Base-by-base conservation (phyloP, 2,329 filamentous ascomycete species). In the Tolypocladium pustulatum region DNA sequence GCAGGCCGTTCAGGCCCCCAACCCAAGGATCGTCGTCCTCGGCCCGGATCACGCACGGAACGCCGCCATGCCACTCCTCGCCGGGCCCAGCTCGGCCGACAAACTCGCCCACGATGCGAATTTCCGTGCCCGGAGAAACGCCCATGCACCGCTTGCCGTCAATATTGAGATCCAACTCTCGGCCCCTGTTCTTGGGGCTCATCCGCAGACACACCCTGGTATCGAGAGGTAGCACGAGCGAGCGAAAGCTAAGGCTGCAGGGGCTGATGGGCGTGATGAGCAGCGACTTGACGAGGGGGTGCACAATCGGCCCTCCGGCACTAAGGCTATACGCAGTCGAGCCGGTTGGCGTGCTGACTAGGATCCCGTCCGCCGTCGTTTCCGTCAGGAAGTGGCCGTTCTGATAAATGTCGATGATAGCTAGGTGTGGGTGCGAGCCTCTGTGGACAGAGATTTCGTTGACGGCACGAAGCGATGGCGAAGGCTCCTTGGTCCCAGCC, bases 301-400 rank as follows among this genome's bases (percentile, higher is more conserved):
- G 94, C 46, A 97, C 89, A 65, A 99, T 97, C 65, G 88, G 90
- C 1, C 94, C 94, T 3, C 94, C 94, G 3, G 88, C 89, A 63
- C 89, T 94, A n/a, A 99, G 81, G 60, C 89, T 94, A 76, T 99
- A 99, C 0, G 94, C 94, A 0, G 94, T 99, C 46, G 90, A 95
- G 3, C 94, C 94, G 0, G 94, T 99, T 0, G 94, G 94, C 0
- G 93, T 97, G 62, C 89, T 91, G 60, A 97, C 86, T 52, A 97
- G 88, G 72, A 99, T 95, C 56, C 94, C 94, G 71, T 99, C 94
- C 1, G 92, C 93, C 15, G 96, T 92, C 0, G 91, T 93, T 71
- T 96, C 91, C 1, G 94, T 99, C 53, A 99, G 78, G 67, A 94
- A 95, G 58, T 91, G 86, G 38, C 90, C 88, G 66, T 92, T 92